A percentile compares a stretch with the other conserved stretches of the same genome.
These are phyloP conservation scores for Ilyonectria destructans DNA, from an alignment of 2,329 filamentous ascomycete genomes.

Conservation along the genomic window DNA sequence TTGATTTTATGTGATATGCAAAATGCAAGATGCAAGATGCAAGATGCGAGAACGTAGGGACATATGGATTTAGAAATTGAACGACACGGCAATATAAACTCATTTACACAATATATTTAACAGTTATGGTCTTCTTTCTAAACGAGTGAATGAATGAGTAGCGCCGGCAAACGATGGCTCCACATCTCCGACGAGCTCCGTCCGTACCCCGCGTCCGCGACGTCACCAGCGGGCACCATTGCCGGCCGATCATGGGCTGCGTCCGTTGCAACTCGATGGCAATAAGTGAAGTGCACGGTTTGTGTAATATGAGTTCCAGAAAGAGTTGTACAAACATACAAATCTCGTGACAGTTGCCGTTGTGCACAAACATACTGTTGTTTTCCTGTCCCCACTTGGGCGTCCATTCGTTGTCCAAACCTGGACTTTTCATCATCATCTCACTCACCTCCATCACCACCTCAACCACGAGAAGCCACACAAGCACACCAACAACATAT, in stretches of 20 bases:
- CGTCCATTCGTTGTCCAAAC: conserved; percentile 7
- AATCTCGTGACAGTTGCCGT: not conserved
- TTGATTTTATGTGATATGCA: conserved; percentile 20
- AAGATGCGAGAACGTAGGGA: conserved; percentile 8
- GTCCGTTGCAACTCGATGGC: not conserved
- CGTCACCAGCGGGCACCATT: not conserved
- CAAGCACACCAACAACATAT: not conserved
- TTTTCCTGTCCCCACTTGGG: conserved; percentile 12
- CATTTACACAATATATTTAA: not conserved
- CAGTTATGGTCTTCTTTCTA: not conserved
- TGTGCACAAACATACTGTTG: not conserved
- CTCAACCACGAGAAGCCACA: not conserved
- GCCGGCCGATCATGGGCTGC: not conserved
- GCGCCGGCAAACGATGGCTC: conserved; percentile 4
- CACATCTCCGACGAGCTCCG: conserved; percentile 26
- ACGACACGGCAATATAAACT: conserved; percentile 13
- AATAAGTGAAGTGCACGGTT: not conserved
- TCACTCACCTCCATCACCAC: conserved; percentile 10
- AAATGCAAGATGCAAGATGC: conserved; percentile 21
- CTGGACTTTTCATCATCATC: conserved; percentile 19
- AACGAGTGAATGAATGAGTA: not conserved
- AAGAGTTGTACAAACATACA: not conserved
- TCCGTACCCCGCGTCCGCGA: conserved; percentile 13
- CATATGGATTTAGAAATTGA: conserved; percentile 14
- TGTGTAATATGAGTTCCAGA: not conserved